These are phyloP conservation scores for Hsuehochloa calcarea DNA, from an alignment of 176 grass and related monocot species.

Conservation along the genomic window DNA sequence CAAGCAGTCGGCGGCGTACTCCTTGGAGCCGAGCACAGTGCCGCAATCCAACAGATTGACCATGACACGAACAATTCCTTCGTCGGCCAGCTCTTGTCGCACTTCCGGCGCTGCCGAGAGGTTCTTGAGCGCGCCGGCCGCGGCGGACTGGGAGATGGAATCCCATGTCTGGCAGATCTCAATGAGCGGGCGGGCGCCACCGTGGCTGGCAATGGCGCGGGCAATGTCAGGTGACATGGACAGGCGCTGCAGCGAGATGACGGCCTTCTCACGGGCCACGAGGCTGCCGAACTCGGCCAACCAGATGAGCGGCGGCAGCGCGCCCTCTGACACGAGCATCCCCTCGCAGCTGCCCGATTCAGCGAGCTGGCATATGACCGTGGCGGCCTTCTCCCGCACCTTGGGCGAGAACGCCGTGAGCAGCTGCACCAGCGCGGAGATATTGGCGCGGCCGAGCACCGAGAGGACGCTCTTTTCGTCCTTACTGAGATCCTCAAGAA, in stretches of 20 bases:
- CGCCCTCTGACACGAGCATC: constrained; percentile 72
- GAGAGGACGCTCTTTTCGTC: constrained; percentile 68
- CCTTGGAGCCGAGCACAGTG: constrained; percentile 61
- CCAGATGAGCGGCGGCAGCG: constrained; percentile 69
- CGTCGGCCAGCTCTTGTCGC: constrained; percentile 59
- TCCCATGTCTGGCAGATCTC: constrained; percentile 76
- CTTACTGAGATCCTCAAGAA: constrained; percentile 51
- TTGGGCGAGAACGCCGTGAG: constrained; percentile 60
- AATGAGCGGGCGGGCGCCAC: constrained; percentile 65
- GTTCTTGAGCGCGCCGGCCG: constrained; percentile 72
- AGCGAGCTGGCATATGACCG: constrained; percentile 52
- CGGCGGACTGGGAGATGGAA: constrained; percentile 67
- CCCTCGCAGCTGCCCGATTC: constrained; percentile 57
- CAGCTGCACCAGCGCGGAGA: constrained; percentile 73
- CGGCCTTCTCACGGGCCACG: constrained; percentile 79
- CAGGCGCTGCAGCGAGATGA: constrained; percentile 62
- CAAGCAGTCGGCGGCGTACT: constrained; percentile 80
- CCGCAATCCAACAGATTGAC: constrained; percentile 57
- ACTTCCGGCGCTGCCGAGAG: constrained; percentile 66
- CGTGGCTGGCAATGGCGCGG: constrained; percentile 60
- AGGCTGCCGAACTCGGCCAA: constrained; percentile 80
- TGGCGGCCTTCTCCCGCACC: constrained; percentile 76
- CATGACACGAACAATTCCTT: constrained; percentile 73
- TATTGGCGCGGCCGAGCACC: constrained; percentile 61
- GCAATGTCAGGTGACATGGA: constrained; percentile 53